A percentile compares a stretch with the other conserved stretches of the same genome.
Conservation (phyloP, 2,329 filamentous ascomycete genomes). For the Blumeriella jaapii region DNA sequence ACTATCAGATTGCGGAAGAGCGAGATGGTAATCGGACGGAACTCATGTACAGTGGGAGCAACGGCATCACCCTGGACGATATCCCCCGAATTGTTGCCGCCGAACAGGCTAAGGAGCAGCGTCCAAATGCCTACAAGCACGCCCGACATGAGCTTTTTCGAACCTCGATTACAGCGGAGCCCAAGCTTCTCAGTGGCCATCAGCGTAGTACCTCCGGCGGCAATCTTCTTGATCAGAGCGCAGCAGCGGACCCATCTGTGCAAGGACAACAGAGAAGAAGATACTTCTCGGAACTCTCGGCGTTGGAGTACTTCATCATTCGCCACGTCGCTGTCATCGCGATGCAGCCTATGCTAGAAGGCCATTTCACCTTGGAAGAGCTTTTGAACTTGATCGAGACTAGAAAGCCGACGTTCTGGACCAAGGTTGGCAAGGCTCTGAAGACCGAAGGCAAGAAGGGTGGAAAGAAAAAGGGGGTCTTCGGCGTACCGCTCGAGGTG, state of each 20-base stretch:
- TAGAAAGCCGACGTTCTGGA: conserved; percentile 91
- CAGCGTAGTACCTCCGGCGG: conserved; percentile 54
- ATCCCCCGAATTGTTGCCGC: conserved; percentile 93
- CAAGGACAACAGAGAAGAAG: conserved; percentile 45
- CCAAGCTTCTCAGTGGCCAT: conserved; percentile 56
- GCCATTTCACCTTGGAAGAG: conserved; percentile 88
- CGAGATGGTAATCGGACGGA: conserved; percentile 59
- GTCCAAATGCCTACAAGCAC: conserved; percentile 68
- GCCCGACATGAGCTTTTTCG: conserved; percentile 57
- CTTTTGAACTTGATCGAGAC: conserved; percentile 86
- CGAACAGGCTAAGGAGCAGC: conserved; percentile 85
- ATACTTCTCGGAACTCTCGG: conserved; percentile 93
- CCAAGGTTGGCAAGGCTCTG: conserved; percentile 94
- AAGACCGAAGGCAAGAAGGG: conserved; percentile 70
- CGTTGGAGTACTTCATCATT: conserved; percentile 94
- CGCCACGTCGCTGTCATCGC: conserved; percentile 88
- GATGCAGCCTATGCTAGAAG: conserved; percentile 85
- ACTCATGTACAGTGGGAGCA: conserved; percentile 78
- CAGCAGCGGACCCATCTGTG: conserved; percentile 39
- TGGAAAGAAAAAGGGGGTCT: conserved; percentile 86
- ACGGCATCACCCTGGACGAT: conserved; percentile 88
- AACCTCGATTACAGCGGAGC: conserved; percentile 40
- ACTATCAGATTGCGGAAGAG: conserved; percentile 73
- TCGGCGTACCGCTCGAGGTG: conserved; percentile 77
- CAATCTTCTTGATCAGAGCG: conserved; percentile 36